A percentile compares a stretch with the other conserved stretches of the same genome.
phyloP scores from a whole-genome alignment of 2,329 filamentous ascomycete species.

The Calonectria pseudoturangicola region DNA sequence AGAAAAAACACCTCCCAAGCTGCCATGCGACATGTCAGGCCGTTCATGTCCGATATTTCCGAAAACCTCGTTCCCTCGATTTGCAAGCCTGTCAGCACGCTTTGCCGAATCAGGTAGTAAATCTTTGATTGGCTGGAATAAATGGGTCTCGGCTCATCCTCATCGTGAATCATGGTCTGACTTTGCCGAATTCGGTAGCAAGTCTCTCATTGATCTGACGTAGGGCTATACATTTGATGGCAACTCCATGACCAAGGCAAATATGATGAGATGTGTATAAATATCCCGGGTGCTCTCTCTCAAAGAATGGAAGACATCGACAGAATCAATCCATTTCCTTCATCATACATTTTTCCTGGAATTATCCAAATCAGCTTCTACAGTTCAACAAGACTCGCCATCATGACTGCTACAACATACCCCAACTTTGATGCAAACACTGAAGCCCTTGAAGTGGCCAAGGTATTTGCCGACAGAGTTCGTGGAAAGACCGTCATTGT shows the following conservation, averaged over 20 bases:
- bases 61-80: slow-evolving; percentile 4
- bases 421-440: slow-evolving; percentile 47
- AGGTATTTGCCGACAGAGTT: slow-evolving; percentile 50
- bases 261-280: not conserved
- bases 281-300: not conserved
- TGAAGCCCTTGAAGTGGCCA: slow-evolving; percentile 46
- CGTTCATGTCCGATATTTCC: slow-evolving; percentile 22
- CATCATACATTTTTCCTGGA: not conserved
- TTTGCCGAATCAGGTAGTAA: slow-evolving; percentile 32
- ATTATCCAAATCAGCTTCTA: not conserved
- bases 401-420: slow-evolving; percentile 48
- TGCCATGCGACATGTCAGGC: not conserved
- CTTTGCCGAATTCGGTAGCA: slow-evolving; percentile 37
- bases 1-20: not conserved
- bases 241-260: not conserved
- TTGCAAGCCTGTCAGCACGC: not conserved
- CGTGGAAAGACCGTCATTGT: slow-evolving; percentile 59
- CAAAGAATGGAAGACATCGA: not conserved
- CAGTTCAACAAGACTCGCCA: not conserved
- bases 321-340: not conserved
- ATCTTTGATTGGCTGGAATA: slow-evolving; percentile 37
- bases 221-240: not conserved
- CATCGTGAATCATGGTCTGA: not conserved
- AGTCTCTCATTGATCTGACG: slow-evolving; percentile 43
- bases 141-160: not conserved